A percentile compares a stretch with the other conserved stretches of the same genome.
These are phyloP conservation scores for Lipomyces kockii DNA, from an alignment of 805 yeast genomes.

Conservation along the genomic window DNA sequence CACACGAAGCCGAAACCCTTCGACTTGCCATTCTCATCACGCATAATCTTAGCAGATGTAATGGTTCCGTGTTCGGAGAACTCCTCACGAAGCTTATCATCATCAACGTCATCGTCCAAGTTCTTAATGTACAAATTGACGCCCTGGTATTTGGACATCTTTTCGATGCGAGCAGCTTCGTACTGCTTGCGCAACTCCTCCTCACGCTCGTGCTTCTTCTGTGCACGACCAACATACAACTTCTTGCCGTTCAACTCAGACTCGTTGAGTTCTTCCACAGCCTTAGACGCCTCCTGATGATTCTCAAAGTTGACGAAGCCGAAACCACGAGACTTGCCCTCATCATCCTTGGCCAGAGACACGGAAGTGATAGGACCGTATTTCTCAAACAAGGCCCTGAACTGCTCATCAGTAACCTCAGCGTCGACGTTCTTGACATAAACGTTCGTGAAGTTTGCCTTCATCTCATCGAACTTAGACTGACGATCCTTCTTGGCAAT, in stretches of 20 bases:
- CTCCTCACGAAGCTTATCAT: constrained; percentile 88
- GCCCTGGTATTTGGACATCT: constrained; percentile 93
- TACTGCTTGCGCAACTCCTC: constrained; percentile 94
- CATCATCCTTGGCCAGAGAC: constrained; percentile 75
- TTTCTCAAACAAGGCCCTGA: constrained; percentile 70
- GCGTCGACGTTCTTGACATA: constrained; percentile 87
- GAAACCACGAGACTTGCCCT: constrained; percentile 91
- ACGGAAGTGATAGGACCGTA: constrained; percentile 85
- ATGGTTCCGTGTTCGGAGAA: constrained; percentile 92
- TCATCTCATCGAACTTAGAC: constrained; percentile 85
- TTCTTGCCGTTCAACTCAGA: constrained; percentile 81
- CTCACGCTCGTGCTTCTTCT: constrained; percentile 96
- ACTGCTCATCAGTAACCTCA: constrained; percentile 58
- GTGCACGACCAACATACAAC: constrained; percentile 97
- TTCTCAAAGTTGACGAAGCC: constrained; percentile 91
- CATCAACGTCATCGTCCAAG: constrained; percentile 91
- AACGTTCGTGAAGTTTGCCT: constrained; percentile 93
- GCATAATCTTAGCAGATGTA: constrained; percentile 95
- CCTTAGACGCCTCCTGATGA: constrained; percentile 87
- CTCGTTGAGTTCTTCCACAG: constrained; percentile 91
- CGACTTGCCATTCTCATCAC: constrained; percentile 90
- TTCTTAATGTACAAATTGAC: constrained; percentile 96
- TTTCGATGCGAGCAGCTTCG: constrained; percentile 90
- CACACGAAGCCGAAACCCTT: constrained; percentile 99
- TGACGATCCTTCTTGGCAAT: constrained; percentile 91